These are phyloP conservation scores for Pontederia paniculata DNA, from an alignment of 176 grass and related monocot species.

Conservation along the genomic window DNA sequence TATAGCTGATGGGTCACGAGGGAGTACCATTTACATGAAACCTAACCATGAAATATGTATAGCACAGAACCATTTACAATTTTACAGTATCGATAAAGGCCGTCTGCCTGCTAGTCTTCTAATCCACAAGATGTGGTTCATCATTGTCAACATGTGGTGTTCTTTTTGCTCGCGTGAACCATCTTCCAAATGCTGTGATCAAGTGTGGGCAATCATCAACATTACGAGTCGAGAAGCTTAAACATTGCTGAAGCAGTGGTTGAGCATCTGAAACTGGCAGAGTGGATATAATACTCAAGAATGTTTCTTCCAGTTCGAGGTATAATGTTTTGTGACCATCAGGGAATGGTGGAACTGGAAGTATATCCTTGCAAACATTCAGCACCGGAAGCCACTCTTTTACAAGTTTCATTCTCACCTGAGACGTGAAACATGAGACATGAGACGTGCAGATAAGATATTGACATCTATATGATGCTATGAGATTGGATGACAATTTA, in stretches of 20 bases:
- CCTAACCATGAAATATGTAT: no score
- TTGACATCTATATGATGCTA: not conserved
- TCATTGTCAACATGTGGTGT: constrained; percentile 22
- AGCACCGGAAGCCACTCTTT: constrained; percentile 75
- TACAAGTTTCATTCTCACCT: constrained; percentile 66
- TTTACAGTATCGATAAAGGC: no score
- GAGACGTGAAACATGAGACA: constrained; percentile 7
- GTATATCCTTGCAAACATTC: constrained; percentile 58
- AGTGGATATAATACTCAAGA: constrained; percentile 83
- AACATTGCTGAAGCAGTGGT: constrained; percentile 60
- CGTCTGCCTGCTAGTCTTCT: constrained; percentile 14
- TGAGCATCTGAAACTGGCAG: constrained; percentile 47
- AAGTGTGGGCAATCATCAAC: constrained; percentile 28
- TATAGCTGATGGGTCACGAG: no score
- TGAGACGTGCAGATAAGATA: not conserved
- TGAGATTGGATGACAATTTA: not conserved
- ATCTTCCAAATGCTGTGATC: constrained; percentile 29
- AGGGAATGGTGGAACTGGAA: constrained; percentile 34
- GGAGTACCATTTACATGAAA: no score
- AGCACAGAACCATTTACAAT: no score
- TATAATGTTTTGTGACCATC: constrained; percentile 45
- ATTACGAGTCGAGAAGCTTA: constrained; percentile 68
- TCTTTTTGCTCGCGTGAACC: constrained; percentile 33
- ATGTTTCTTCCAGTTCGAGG: constrained; percentile 62
- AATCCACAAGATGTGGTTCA: constrained; percentile 26